phyloP scores from a whole-genome alignment of 2,329 filamentous ascomycete genomes.

The Fusarium anguioides region DNA sequence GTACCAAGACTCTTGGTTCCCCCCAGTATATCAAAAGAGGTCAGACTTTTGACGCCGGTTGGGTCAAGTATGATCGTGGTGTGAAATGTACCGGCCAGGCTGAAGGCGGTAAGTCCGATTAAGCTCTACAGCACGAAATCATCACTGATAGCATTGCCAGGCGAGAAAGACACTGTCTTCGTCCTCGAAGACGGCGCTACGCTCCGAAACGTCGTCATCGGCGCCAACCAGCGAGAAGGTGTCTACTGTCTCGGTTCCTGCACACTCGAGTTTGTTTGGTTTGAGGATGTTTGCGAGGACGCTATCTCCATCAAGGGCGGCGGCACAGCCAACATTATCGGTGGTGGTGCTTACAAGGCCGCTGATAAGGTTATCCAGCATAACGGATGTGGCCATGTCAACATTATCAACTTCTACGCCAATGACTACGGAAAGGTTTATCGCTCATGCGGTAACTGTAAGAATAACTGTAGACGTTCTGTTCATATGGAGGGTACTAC shows the following conservation, averaged over 20 bases:
- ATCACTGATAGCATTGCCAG: background rate
- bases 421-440: slow-evolving; percentile 59
- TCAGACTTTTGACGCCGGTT: slow-evolving; percentile 47
- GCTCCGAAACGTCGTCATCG: slow-evolving; percentile 59
- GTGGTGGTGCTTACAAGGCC: slow-evolving; percentile 58
- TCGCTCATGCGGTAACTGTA: slow-evolving; percentile 44
- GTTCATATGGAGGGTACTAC: slow-evolving; percentile 58
- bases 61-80: slow-evolving; percentile 55
- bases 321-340: slow-evolving; percentile 53
- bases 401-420: slow-evolving; percentile 52
- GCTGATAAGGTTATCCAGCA: slow-evolving; percentile 61
- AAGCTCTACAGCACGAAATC: too few relatives aligned
- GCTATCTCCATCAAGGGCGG: slow-evolving; percentile 39
- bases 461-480: slow-evolving; percentile 53
- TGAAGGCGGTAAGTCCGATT: slow-evolving; percentile 53
- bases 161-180: slow-evolving; percentile 54
- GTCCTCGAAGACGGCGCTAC: slow-evolving; percentile 55
- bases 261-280: slow-evolving; percentile 61
- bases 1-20: slow-evolving; percentile 41
- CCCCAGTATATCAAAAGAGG: slow-evolving; percentile 48
- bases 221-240: slow-evolving; percentile 58
- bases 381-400: slow-evolving; percentile 59
- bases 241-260: slow-evolving; percentile 59
- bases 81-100: slow-evolving; percentile 54
- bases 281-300: slow-evolving; percentile 58